Percentiles rank a stretch among this genome's conserved stretches.
Evolutionary conservation across 495 filamentous ascomycete species (phyloP).

Genomic region (Glonium stellatum): DNA sequence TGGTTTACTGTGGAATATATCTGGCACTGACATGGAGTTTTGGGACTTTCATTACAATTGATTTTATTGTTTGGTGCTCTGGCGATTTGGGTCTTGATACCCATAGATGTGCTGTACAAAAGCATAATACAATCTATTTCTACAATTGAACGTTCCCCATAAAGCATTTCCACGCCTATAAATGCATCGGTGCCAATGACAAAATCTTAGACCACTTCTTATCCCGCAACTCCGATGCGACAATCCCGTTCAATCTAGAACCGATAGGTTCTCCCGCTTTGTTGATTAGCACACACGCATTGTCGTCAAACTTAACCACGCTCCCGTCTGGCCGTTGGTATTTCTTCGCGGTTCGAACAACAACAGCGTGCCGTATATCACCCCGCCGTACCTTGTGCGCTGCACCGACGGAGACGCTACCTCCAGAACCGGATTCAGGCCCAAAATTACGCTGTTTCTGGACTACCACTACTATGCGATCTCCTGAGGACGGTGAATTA

Average conservation of each 20-base stretch:
- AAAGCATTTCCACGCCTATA: conserved; percentile 43
- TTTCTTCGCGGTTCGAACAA: conserved; percentile 85
- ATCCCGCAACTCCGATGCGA: conserved; percentile 76
- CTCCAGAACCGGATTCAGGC: conserved; percentile 53
- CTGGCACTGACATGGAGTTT: conserved; percentile 18
- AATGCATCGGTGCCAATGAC: conserved; percentile 87
- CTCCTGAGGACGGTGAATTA: conserved; percentile 50
- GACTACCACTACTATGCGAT: conserved; percentile 94
- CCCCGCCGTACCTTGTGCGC: conserved; percentile 92
- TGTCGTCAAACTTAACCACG: conserved; percentile 90
- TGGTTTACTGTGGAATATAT: neutral
- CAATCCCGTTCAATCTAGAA: conserved; percentile 81
- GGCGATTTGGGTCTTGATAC: conserved; percentile 22
- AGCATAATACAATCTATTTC: conserved; percentile 3
- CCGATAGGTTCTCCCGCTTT: conserved; percentile 95
- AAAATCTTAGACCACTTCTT: conserved; percentile 97
- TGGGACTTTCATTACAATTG: conserved; percentile 10
- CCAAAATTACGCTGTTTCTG: conserved; percentile 85
- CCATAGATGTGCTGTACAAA: conserved; percentile 11
- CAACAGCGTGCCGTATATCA: conserved; percentile 92
- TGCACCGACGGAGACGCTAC: conserved; percentile 50
- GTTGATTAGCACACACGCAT: conserved; percentile 95
- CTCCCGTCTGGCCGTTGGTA: conserved; percentile 80
- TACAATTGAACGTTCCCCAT: neutral
- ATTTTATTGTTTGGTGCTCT: conserved; percentile 17